A percentile compares a stretch with the other conserved stretches of the same genome.
These are phyloP conservation scores for Eucalyptus tenuipes DNA, from an alignment of 345 rosid species.

Conservation along the genomic window DNA sequence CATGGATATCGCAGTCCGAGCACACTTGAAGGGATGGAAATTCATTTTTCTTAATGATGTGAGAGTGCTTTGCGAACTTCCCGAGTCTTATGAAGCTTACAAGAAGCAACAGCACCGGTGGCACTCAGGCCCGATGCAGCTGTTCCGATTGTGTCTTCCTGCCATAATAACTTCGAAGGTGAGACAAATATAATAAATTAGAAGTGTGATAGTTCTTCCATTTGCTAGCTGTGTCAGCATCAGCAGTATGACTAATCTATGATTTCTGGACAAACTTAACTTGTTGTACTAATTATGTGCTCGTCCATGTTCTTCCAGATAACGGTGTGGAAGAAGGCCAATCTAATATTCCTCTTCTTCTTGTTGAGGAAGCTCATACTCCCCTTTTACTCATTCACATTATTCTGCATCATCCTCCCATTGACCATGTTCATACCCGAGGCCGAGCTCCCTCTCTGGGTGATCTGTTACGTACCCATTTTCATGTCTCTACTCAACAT, in stretches of 20 bases:
- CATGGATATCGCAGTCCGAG: conserved; percentile 91
- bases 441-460: conserved; percentile 82
- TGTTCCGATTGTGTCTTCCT: conserved; percentile 73
- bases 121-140: conserved; percentile 98
- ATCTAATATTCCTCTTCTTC: conserved; percentile 77
- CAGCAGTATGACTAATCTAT: neutral
- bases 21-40: conserved; percentile 83
- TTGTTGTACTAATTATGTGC: neutral
- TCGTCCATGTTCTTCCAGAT: conserved; percentile 17
- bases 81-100: conserved; percentile 83
- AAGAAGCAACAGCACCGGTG: conserved; percentile 88
- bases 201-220: neutral
- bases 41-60: conserved; percentile 76
- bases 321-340: conserved; percentile 57
- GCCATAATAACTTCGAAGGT: conserved; percentile 73
- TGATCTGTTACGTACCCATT: conserved; percentile 72
- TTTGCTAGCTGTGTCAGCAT: neutral
- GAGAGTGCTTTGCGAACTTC: conserved; percentile 65
- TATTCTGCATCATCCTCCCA: conserved; percentile 86
- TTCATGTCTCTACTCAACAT: conserved; percentile 76
- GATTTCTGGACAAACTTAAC: neutral
- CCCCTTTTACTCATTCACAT: conserved; percentile 88
- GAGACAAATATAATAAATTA: neutral
- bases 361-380: conserved; percentile 78
- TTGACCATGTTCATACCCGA: conserved; percentile 88